phyloP scores from a whole-genome alignment of 2,329 filamentous ascomycete genomes.

The Sclerotinia glacialis region DNA sequence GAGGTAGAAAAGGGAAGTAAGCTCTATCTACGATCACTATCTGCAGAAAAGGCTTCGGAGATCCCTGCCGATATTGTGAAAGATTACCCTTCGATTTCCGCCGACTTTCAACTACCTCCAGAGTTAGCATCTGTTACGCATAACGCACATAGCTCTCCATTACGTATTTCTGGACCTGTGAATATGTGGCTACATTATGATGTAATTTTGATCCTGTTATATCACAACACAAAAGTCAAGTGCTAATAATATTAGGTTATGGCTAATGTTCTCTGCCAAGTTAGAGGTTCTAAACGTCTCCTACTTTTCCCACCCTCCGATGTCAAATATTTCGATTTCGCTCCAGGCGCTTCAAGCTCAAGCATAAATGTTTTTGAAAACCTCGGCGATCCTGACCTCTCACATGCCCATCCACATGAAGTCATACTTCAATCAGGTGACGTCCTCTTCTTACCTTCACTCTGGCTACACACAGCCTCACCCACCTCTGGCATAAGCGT shows the following conservation, averaged over 20 bases:
- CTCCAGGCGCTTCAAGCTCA: constrained; percentile 76
- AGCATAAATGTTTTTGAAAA: constrained; percentile 66
- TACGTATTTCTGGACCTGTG: constrained; percentile 75
- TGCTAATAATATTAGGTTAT: constrained; percentile 58
- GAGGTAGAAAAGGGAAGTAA: constrained; percentile 57
- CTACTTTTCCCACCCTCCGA: constrained; percentile 77
- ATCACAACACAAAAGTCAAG: too few species aligned
- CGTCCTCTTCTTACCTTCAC: constrained; percentile 73
- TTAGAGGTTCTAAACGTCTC: constrained; percentile 69
- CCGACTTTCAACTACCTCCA: constrained; percentile 67
- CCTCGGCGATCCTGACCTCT: constrained; percentile 44
- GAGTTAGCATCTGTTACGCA: constrained; percentile 57
- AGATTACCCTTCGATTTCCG: constrained; percentile 69
- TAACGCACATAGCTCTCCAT: constrained; percentile 72
- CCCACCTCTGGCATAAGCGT: constrained; percentile 61
- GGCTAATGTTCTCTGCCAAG: constrained; percentile 81
- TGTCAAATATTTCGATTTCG: constrained; percentile 65
- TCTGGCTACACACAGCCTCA: constrained; percentile 78
- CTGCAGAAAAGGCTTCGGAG: constrained; percentile 63
- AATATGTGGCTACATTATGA: constrained; percentile 92
- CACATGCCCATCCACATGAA: constrained; percentile 61
- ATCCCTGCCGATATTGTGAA: constrained; percentile 64
- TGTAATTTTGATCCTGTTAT: constrained; percentile 44
- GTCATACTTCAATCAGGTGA: constrained; percentile 68
- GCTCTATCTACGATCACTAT: constrained; percentile 77